Conservation (phyloP, 2,329 filamentous ascomycete species). For the Neofusicoccum sp. region DNA sequence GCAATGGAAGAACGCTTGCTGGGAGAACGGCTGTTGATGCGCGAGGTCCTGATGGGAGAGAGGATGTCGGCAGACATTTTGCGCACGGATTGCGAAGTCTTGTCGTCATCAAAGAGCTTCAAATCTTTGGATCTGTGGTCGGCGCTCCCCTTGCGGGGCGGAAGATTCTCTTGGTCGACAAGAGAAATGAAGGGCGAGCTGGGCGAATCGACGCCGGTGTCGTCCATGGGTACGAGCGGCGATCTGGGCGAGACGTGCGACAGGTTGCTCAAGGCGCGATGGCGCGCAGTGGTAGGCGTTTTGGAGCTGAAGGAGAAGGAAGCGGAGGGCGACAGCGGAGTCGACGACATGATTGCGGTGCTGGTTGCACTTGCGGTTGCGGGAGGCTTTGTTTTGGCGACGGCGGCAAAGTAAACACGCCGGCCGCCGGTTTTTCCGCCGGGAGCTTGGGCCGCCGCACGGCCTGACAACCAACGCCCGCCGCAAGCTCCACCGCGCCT, state of each 20-base stretch:
- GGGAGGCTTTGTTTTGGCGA: slow-evolving; percentile 1
- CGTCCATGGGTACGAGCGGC: slow-evolving; percentile 19
- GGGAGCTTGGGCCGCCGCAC: not conserved
- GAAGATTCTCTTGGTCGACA: slow-evolving; percentile 41
- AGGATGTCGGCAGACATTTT: slow-evolving; percentile 31
- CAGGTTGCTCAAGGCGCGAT: not conserved
- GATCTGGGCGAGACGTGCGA: slow-evolving; percentile 13
- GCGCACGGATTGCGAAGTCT: slow-evolving; percentile 32
- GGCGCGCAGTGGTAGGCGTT: slow-evolving; percentile 14
- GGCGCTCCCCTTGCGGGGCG: slow-evolving; percentile 18
- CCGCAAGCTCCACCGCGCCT: too few relatives aligned
- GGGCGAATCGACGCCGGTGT: slow-evolving; percentile 40
- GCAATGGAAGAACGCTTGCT: slow-evolving; percentile 20
- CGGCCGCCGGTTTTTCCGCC: slow-evolving; percentile 11
- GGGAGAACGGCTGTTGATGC: slow-evolving; percentile 23
- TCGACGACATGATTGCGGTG: not conserved
- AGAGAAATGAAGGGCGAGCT: slow-evolving; percentile 51
- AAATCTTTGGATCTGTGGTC: slow-evolving; percentile 1
- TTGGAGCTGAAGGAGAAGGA: slow-evolving; percentile 2
- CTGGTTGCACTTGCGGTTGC: not conserved
- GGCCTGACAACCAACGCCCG: not conserved
- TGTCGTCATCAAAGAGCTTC: slow-evolving; percentile 21
- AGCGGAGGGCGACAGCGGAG: slow-evolving; percentile 8
- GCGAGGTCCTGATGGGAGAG: slow-evolving; percentile 32
- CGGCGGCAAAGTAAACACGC: slow-evolving; percentile 12